Conservation (phyloP, 108 stramenopile genomes). For the Parmales sp. region DNA sequence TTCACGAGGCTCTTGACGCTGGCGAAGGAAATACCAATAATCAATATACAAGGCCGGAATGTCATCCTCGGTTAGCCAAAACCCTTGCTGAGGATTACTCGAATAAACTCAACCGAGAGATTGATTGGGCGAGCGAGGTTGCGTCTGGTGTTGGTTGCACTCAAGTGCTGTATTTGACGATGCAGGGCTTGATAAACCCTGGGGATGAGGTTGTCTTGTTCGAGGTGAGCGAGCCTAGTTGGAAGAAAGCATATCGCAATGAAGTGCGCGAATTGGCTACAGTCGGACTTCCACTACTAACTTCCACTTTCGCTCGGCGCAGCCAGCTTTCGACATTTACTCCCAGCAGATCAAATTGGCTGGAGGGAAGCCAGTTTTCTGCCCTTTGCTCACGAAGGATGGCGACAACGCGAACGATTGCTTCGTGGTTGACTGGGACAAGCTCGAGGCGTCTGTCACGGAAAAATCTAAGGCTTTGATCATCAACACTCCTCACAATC, state of each 20-base stretch:
- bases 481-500: constrained; percentile 63
- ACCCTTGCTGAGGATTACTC: constrained; percentile 60
- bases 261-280: neutral
- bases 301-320: neutral
- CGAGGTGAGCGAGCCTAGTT: constrained; percentile 72
- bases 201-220: constrained; percentile 76
- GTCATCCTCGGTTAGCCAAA: constrained; percentile 55
- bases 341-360: constrained; percentile 43
- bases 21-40: constrained; percentile 31
- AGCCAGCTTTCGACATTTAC: constrained; percentile 25
- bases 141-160: constrained; percentile 72
- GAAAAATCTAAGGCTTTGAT: constrained; percentile 32
- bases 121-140: constrained; percentile 56
- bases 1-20: constrained; percentile 38
- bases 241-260: neutral
- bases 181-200: constrained; percentile 52
- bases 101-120: constrained; percentile 20
- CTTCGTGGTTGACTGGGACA: constrained; percentile 58
- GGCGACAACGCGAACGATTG: constrained; percentile 23
- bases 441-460: constrained; percentile 51
- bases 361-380: constrained; percentile 40
- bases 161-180: constrained; percentile 55
- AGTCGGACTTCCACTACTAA: neutral
- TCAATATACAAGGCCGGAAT: constrained; percentile 65
- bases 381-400: constrained; percentile 27